Percentiles rank a stretch among this genome's conserved stretches.
Conservation (phyloP, 768 basidiomycete species). For the Pisolithus orientalis region DNA sequence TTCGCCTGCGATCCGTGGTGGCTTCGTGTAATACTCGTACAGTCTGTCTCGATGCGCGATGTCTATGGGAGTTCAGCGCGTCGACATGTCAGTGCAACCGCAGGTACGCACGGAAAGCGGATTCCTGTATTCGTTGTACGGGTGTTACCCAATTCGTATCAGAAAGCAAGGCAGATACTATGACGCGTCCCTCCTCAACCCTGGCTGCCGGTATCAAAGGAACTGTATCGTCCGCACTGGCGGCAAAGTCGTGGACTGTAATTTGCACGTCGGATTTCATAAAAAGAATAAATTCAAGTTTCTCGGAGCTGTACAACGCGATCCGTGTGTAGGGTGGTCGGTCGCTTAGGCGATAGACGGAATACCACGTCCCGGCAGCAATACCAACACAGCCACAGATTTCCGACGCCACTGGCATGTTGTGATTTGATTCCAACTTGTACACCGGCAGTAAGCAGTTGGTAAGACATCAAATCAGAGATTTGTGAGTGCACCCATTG, state of each 20-base stretch:
- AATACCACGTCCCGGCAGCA: neutral
- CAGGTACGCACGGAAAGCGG: conserved; percentile 17
- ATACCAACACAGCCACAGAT: neutral
- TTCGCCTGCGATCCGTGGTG: conserved; percentile 9
- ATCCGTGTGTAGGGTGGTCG: neutral
- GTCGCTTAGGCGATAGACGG: neutral
- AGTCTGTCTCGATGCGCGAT: conserved; percentile 8
- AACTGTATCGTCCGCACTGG: neutral
- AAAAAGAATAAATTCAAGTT: neutral
- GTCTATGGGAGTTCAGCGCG: conserved; percentile 13
- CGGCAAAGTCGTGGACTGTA: conserved; percentile 19
- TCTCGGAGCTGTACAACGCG: neutral
- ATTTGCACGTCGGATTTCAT: conserved; percentile 4
- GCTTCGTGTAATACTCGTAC: conserved; percentile 17
- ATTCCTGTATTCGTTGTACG: conserved; percentile 5
- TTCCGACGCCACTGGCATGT: no score
- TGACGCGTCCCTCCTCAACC: conserved; percentile 16
- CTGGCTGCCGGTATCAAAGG: neutral
- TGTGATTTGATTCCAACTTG: no score
- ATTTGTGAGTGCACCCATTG: no score
- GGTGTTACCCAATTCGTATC: conserved; percentile 15
- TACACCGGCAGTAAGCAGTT: no score
- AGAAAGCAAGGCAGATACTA: conserved; percentile 13
- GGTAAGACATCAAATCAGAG: no score
- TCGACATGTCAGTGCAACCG: neutral